Evolutionary conservation across 179 eudicot species (phyloP).

Genomic region (Beta macrorhiza): DNA sequence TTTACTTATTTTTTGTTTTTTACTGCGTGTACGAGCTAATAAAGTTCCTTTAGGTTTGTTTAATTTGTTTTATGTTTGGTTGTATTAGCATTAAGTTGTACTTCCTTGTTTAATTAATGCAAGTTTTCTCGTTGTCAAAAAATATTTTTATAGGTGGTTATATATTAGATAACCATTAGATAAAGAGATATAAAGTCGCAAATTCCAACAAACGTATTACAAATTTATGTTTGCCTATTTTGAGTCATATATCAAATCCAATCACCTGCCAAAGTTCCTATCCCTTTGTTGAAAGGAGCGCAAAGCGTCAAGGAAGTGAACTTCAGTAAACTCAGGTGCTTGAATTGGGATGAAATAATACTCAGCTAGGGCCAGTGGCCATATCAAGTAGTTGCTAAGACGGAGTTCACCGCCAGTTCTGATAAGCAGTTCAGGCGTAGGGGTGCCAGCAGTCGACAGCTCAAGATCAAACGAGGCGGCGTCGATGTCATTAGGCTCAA

Average conservation of each 20-base stretch:
- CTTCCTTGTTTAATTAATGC: too few species aligned
- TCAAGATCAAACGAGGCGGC: not conserved
- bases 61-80: too few species aligned
- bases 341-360: constrained; percentile 14
- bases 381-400: not conserved
- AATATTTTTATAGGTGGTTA: too few species aligned
- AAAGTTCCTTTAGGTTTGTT: too few species aligned
- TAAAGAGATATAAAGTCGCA: too few species aligned
- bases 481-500: constrained; percentile 3
- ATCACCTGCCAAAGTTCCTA: constrained; percentile 23
- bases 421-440: constrained; percentile 10
- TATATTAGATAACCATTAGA: too few species aligned
- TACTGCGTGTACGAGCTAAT: too few species aligned
- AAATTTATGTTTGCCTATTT: not conserved
- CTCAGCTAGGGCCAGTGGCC: constrained; percentile 19
- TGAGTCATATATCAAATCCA: not conserved
- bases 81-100: too few species aligned
- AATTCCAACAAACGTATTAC: too few species aligned
- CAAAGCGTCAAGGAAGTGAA: constrained; percentile 20
- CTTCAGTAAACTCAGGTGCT: constrained; percentile 22
- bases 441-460: not conserved
- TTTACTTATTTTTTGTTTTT: too few species aligned
- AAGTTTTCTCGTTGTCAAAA: too few species aligned
- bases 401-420: constrained; percentile 18
- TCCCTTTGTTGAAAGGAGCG: constrained; percentile 21